Evolutionary conservation across 805 yeast species (phyloP).

Genomic region (Zygoascus ofunaensis): DNA sequence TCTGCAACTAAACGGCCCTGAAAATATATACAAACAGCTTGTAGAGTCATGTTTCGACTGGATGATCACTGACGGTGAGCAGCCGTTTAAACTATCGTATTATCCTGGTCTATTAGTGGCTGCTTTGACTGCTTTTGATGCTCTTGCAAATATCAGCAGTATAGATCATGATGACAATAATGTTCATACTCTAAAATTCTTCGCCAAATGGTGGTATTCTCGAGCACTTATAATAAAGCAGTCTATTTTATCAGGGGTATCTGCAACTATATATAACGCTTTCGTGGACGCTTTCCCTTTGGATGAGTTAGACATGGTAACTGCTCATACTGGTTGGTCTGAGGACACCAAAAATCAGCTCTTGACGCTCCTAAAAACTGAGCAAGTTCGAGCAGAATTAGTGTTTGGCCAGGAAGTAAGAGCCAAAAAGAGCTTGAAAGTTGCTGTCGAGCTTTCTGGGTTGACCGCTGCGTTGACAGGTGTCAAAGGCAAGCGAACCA

Average conservation of each 20-base stretch:
- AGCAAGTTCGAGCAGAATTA: conserved; percentile 45
- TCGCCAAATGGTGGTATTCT: conserved; percentile 26
- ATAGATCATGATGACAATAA: neutral
- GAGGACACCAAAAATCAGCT: neutral
- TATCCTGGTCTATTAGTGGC: conserved; percentile 40
- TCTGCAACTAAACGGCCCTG: conserved; percentile 25
- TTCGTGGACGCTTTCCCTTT: conserved; percentile 13
- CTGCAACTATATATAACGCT: conserved; percentile 22
- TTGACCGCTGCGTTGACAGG: conserved; percentile 71
- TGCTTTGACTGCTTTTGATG: conserved; percentile 38
- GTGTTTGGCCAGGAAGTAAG: conserved; percentile 25
- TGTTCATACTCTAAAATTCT: conserved; percentile 1
- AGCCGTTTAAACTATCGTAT: conserved; percentile 53
- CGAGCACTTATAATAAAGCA: conserved; percentile 30
- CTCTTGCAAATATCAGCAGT: conserved; percentile 17
- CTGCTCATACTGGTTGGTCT: conserved; percentile 30
- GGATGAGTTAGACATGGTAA: neutral
- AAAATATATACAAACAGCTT: conserved; percentile 11
- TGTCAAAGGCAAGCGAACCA: conserved; percentile 79
- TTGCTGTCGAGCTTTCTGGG: conserved; percentile 40
- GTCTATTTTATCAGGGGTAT: conserved; percentile 21
- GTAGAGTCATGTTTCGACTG: conserved; percentile 28
- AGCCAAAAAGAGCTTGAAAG: conserved; percentile 18
- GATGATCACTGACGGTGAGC: conserved; percentile 55
- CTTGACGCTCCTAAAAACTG: conserved; percentile 43